Evolutionary conservation across 225 moss, liverwort and hornwort genomes (phyloP), one percentile per base, ranked within the genome.

Genomic region (Takakia lepidozioides): DNA sequence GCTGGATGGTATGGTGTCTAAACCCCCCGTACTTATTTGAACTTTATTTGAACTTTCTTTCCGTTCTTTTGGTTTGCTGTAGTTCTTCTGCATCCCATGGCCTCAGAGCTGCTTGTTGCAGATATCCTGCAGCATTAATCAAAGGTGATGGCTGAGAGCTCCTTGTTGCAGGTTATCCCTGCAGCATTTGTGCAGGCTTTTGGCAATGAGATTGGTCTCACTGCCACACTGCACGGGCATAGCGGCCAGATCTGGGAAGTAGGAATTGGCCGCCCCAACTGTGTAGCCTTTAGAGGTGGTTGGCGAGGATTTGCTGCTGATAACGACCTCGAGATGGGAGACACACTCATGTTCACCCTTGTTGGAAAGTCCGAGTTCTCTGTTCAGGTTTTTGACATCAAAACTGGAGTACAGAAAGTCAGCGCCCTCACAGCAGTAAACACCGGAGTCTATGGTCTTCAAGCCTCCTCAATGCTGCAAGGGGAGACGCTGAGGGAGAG

Each of bases 221-320:
- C 73, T 11, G 73, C 73, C 11, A 48, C 63, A 10, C 34, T 73
- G 10, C 52, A 67, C 6, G 73, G 73, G 24, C 67, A 67, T 22
- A 68, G 73, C 56, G 73, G 73, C 40, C 58, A 68, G 45, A 59
- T 52, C 26, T 73, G 73, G 73, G 67, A 68, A 52, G 73, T 73
- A 46, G 73, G 73, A 4, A 67, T 73, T 18, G 59, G 67, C 38
- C 67, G 73, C 18, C 73, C 73, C 1, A 73, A 73, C 19, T 73
- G 73, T 67, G 73, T 73, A 19, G 73, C 73, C 41, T 73, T 73
- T 42, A 46, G 73, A 67, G 73, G 67, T 2, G 73, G 67, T 36
- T 73, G 73, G 73, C 67, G 73, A 52, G 67, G 67, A 21, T 73
- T 73, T 48, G 73, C 73, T 5, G 73, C 73, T 9, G 73, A 73